Evolutionary conservation across 805 yeast genomes (phyloP).

Genomic region (Ogataea wickerhamii): DNA sequence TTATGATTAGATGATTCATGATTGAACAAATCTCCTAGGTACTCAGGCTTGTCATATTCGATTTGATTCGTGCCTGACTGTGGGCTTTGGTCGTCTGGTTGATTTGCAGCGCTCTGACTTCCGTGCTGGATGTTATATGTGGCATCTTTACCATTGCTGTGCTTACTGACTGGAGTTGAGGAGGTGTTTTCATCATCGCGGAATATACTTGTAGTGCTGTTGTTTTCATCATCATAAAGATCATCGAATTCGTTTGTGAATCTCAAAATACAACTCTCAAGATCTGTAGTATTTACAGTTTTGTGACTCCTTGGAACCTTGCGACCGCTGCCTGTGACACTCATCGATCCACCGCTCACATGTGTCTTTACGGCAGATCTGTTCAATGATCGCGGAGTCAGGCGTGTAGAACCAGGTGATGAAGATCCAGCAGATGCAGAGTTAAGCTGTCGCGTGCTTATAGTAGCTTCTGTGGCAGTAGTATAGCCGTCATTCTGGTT

Average conservation of each 20-base stretch:
- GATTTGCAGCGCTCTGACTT: neutral
- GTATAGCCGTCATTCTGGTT: constrained; percentile 2
- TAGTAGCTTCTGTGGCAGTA: neutral
- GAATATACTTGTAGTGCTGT: constrained; percentile 27
- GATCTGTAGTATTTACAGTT: constrained; percentile 36
- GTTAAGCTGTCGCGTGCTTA: neutral
- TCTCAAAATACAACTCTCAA: constrained; percentile 38
- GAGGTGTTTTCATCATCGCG: constrained; percentile 18
- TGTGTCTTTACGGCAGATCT: constrained; percentile 4
- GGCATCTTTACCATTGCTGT: constrained; percentile 1
- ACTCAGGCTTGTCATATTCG: neutral
- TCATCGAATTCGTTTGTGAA: constrained; percentile 43
- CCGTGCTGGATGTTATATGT: neutral
- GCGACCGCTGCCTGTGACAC: constrained; percentile 14
- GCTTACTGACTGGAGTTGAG: constrained; percentile 3
- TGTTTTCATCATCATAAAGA: constrained; percentile 26
- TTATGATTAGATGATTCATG: neutral
- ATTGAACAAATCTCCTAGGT: neutral
- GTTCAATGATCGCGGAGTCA: constrained; percentile 15
- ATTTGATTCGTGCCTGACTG: neutral
- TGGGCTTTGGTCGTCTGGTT: neutral
- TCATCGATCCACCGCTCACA: constrained; percentile 9
- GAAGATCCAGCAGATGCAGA: constrained; percentile 6
- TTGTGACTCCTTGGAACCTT: constrained; percentile 22
- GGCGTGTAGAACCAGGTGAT: constrained; percentile 9